phyloP scores from a whole-genome alignment of 345 rosid genomes.

The Tarenaya hassleriana region DNA sequence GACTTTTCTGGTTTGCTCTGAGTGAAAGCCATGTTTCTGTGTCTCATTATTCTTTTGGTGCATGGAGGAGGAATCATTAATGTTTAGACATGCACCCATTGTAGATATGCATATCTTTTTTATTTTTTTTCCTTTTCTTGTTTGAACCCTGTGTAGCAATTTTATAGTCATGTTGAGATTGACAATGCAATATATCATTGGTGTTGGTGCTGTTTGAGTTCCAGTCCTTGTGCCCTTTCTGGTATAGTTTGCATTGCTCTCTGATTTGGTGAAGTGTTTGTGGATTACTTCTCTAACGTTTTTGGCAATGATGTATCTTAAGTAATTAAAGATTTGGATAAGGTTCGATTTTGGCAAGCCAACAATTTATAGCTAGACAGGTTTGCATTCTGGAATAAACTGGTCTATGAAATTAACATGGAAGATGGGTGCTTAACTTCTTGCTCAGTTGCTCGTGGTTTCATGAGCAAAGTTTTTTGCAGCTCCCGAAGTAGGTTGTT shows the following conservation, averaged over 20 bases:
- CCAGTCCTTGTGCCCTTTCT: constrained; percentile 7
- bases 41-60: neutral
- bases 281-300: neutral
- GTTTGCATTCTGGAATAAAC: constrained; percentile 7
- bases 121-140: constrained; percentile 1
- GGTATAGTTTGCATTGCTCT: neutral
- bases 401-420: constrained; percentile 5
- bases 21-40: constrained; percentile 1
- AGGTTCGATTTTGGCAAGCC: constrained; percentile 1
- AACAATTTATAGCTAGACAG: neutral
- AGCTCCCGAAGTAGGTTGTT: constrained; percentile 1
- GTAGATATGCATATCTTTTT: neutral
- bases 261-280: neutral
- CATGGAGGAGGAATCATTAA: neutral
- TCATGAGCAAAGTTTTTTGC: constrained; percentile 4
- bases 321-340: neutral
- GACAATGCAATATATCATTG: neutral
- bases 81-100: constrained; percentile 4
- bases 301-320: neutral
- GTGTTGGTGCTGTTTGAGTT: constrained; percentile 2
- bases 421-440: neutral
- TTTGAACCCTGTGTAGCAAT: constrained; percentile 7
- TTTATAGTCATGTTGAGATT: constrained; percentile 5
- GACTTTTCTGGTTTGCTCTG: neutral
- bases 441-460: constrained; percentile 10